Base-by-base conservation (phyloP, 352 stramenopile genomes). In the Globisporangium yorkense region DNA sequence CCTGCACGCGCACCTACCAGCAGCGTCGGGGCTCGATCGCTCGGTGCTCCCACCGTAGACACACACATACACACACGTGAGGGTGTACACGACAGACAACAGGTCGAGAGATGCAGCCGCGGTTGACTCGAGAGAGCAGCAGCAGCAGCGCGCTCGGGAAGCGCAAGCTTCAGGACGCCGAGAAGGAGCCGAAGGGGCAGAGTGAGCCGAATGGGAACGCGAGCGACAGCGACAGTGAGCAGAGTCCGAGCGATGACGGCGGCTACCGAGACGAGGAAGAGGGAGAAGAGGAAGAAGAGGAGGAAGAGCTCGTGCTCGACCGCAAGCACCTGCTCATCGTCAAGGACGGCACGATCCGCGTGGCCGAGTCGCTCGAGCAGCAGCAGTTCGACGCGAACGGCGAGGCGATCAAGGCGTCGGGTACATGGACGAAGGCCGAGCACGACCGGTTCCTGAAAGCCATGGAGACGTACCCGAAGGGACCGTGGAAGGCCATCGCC, bases 311-410 rank as follows among this genome's bases (percentile, higher is more conserved):
- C 13, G 66, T 72, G 59, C 59, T 89, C n/a, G 79, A 89, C 63
- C 70, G 59, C n/a, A 89, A 87, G 62, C 68, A 89, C 41, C 59
- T 89, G 40, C 65, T 89, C n/a, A 86, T 89, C 54, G 73, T 89
- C 54, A 85, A 89, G 62, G 76, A 89, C 54, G 79, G 79, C 53
- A 86, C 68, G 29, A 75, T 89, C 51, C 76, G 77, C 44, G 72
- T 89, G 16, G 79, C 79, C 18, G 71, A 87, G 54, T 85, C 79
- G 9, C 57, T 84, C 56, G 64, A 74, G n/a, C 72, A 85, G 66
- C 72, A 77, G 45, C 64, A 80, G 56, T 71, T 71, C 54, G 71
- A 85, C 52, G 67, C 73, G 46, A 81, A 87, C 35, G 16, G 67
- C 62, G 49, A 56, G 16, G 43, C 40, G 3, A 62, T 63, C 57